Conservation (phyloP, 78 protist species). For the Dictyostelium citrinum region DNA sequence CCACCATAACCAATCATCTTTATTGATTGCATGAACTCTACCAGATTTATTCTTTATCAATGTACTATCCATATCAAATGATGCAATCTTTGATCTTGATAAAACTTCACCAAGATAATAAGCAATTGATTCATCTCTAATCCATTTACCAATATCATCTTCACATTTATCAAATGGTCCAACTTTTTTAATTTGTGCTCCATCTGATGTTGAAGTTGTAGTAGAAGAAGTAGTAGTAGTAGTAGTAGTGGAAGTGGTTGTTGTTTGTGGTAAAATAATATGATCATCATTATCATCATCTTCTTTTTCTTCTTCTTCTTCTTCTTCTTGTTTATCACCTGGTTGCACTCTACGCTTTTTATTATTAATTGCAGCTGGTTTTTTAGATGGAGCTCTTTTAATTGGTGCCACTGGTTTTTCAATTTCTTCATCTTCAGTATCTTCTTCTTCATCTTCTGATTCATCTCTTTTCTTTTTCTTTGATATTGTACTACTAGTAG, state of each 20-base stretch:
- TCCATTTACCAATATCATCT: slow-evolving; percentile 7
- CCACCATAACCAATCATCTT: slow-evolving; percentile 71
- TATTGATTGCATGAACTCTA: not conserved
- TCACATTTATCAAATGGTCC: not conserved
- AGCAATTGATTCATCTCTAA: not conserved
- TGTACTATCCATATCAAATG: slow-evolving; percentile 72
- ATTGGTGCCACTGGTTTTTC: not conserved
- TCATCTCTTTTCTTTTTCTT: not conserved
- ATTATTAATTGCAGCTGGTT: not conserved
- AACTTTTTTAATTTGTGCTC: not conserved
- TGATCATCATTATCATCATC: not conserved
- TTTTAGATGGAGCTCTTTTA: not conserved
- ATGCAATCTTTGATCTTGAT: slow-evolving; percentile 31
- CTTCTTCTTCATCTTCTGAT: not conserved
- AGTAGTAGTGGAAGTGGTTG: not conserved
- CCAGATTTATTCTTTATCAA: slow-evolving; percentile 30
- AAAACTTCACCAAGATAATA: slow-evolving; percentile 4
- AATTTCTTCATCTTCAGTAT: not conserved
- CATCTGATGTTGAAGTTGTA: not conserved
- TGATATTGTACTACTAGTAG: not conserved
- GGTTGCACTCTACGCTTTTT: not conserved
- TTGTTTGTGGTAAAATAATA: not conserved
- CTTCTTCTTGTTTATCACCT: not conserved
- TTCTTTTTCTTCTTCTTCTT: slow-evolving; percentile 22
- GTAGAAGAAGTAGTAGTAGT: slow-evolving; percentile 8